Percentiles rank a stretch among this genome's conserved stretches.
These are phyloP conservation scores for Aspergillus ibericus DNA, from an alignment of 2,329 filamentous ascomycete species.

Conservation along the genomic window DNA sequence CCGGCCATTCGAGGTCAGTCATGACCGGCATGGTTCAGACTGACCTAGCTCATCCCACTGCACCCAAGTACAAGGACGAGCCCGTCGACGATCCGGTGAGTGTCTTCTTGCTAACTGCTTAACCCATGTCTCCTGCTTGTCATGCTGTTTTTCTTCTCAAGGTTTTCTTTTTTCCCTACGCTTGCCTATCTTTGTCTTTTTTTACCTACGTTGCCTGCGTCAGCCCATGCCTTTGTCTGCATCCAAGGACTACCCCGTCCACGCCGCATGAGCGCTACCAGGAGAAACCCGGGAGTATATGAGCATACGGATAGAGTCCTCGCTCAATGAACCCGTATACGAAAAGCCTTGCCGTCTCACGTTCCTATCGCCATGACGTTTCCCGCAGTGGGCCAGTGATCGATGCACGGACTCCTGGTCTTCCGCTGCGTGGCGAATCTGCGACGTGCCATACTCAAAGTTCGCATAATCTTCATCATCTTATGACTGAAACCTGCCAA, in stretches of 20 bases:
- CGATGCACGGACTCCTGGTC: neutral
- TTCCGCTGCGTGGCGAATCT: neutral
- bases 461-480: neutral
- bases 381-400: neutral
- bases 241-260: constrained; percentile 19
- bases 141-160: constrained; percentile 17
- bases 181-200: neutral
- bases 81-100: constrained; percentile 50
- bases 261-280: constrained; percentile 11
- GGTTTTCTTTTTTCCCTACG: constrained; percentile 17
- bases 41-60: constrained; percentile 39
- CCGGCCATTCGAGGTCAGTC: constrained; percentile 30
- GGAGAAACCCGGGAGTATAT: constrained; percentile 10
- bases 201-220: neutral
- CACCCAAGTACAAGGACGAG: constrained; percentile 51
- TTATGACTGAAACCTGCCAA: neutral
- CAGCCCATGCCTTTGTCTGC: neutral
- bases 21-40: constrained; percentile 48
- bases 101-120: constrained; percentile 19
- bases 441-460: neutral
- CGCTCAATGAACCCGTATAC: neutral
- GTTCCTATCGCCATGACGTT: neutral
- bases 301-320: neutral
- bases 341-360: neutral
- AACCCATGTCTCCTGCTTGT: neutral